Base-by-base conservation (phyloP, 1,284 basidiomycete genomes). In the Pseudozyma pruni region DNA sequence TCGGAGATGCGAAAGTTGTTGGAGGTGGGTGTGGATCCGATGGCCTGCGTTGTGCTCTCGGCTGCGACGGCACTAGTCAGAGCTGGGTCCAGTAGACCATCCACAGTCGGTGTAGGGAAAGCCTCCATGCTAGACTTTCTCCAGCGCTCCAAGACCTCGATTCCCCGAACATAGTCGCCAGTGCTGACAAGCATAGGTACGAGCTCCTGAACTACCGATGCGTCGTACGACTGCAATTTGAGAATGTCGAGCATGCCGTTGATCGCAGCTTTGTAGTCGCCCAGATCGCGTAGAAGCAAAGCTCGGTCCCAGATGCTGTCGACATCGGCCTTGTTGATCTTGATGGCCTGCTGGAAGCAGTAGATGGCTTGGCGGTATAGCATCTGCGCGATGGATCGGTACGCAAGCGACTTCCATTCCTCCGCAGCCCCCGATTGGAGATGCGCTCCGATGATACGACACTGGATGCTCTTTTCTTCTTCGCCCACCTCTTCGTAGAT, bases 231-330 rank as follows among this genome's bases (percentile, higher is more conserved):
- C 52, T 89, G 88, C 16, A 89, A 86, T 66, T 89, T 89, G 45
- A 95, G 85, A 57, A 94, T 90, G 13, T 88, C 87, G 25, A 90
- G 84, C 76, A 93, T 89, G 0, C 91, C 89, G 57, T 88, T 87
- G 13, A 90, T 87, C 0, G 94, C 91, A 88, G 90, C 90, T 20
- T 88, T 90, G 66, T 86, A 85, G 38, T 89, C 83, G 33, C 92
- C 89, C 1, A 90, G 87, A 66, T 92, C 89, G 69, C 90, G 90
- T 6, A 93, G 90, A 7, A 97, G 86, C 4, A 88, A 85, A 0
- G 94, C 92, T 2, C 93, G 88, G 73, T 98, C 93, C 92, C 93
- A 97, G 22, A 95, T 87, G 1, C 91, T 90, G 60, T 91, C 89
- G 9, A 92, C 87, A 67, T 97, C 94, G 5, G 86, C 86, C 6